Evolutionary conservation across 495 filamentous ascomycete species (phyloP).

Genomic region (Cladorrhinum samala): DNA sequence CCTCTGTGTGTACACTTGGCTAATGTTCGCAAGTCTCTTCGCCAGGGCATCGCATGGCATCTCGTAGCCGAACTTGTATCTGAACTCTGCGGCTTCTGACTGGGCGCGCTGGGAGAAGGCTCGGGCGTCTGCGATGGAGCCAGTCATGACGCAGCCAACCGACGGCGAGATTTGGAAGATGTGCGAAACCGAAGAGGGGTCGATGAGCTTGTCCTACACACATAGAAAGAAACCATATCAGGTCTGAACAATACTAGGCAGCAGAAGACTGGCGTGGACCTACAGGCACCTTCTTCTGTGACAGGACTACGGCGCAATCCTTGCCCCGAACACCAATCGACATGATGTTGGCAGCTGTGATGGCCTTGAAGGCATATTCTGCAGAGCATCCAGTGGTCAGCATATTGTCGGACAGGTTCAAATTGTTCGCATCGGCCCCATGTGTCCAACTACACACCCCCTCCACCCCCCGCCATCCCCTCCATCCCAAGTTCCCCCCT

Average conservation of each 20-base stretch:
- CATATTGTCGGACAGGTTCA: too few species aligned
- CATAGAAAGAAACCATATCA: conserved; percentile 19
- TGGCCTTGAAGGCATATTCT: conserved; percentile 99
- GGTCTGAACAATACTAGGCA: conserved; percentile 15
- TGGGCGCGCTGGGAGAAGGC: conserved; percentile 87
- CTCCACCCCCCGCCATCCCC: background rate
- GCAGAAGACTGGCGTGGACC: conserved; percentile 32
- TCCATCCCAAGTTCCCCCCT: background rate
- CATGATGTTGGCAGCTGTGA: conserved; percentile 97
- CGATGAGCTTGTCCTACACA: conserved; percentile 91
- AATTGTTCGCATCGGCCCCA: background rate
- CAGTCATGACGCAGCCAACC: conserved; percentile 97
- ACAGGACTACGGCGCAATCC: conserved; percentile 91
- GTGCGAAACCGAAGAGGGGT: conserved; percentile 93
- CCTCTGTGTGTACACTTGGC: conserved; percentile 96
- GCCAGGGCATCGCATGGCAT: conserved; percentile 97
- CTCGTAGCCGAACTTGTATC: conserved; percentile 98
- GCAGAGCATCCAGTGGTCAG: conserved; percentile 23
- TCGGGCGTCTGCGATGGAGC: conserved; percentile 93
- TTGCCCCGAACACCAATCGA: conserved; percentile 94
- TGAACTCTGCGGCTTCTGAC: conserved; percentile 93
- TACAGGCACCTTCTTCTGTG: conserved; percentile 99
- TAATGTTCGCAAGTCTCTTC: conserved; percentile 96
- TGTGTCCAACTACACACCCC: background rate
- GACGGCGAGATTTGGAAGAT: conserved; percentile 94